Evolutionary conservation across 352 stramenopile genomes (phyloP), one percentile per base, ranked within the genome.

Genomic region (Pythium aristosporum): DNA sequence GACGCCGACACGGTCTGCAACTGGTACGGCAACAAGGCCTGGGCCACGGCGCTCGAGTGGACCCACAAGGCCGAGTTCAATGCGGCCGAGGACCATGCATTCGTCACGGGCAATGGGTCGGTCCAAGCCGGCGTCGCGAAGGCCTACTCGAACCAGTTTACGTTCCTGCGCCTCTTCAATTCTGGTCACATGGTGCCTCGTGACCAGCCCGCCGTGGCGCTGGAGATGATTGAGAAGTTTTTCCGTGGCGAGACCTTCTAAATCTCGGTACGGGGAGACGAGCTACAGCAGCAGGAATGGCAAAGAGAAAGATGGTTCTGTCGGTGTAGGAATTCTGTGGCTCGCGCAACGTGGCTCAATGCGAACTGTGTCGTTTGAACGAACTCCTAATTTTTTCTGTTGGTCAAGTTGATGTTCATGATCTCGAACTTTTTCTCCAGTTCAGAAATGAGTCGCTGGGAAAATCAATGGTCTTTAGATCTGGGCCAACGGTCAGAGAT

Each of bases 1-100:
- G 94, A 98, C 73, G 73, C 87, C 25, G 94, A 98, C 66, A 97
- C 97, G 65, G 96, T 98, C 62, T 98, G 89, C 77, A 98, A 98
- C 68, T 98, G 95, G 75, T 67, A 97, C 41, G 94, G 93, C 34
- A 97, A 98, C 67, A 60, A 90, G 50, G 91, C 91, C 5, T 98
- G 91, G 92, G 96, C 89, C 6, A 63, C 84, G 1, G 80, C 67
- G 15, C 75, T 98, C 48, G 76, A 96, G 15, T 98, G 94, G 94
- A 66, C 61, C 16, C 80, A 89, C 51, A 77, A 85, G 47, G 71
- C 75, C 10, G 82, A 74, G 8, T 98, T 97, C 76, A 79, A 91
- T 42, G 57, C 52, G 5, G 74, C 63, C 3, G 8, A 18, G 5
- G 62, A 68, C 28, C 41, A 57, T 6, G 41, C 67, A 0, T 77